Base-by-base conservation (phyloP, 2,329 filamentous ascomycete genomes). In the Alternaria ethzedia region DNA sequence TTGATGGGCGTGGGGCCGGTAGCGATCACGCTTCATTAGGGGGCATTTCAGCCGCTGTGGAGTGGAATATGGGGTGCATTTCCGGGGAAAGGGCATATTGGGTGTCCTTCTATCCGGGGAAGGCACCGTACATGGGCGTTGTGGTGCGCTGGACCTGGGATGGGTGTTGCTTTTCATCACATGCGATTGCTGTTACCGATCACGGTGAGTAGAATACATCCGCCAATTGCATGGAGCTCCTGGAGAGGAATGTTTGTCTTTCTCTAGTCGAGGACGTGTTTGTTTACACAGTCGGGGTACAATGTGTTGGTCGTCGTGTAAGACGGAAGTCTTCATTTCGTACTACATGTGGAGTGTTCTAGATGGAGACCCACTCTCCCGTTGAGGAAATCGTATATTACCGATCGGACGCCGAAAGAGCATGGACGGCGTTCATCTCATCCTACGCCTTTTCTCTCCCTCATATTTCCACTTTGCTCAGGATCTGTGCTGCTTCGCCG, bases 81-180 rank as follows among this genome's bases (percentile, higher is more conserved):
- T 58, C 54, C 32, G 41, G 54, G 49, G 58, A 57, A 61, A 17
- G n/a, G 32, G n/a, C 12, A 41, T 23, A 52, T 26, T 54, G 43
- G 12, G 8, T 36, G 20, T 20, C 49, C 28, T 51, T 51, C 49
- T 51, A 51, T 51, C 49, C 49, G 30, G 49, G 28, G 28, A 41
- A 52, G 49, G 13, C 2, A 36, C 26, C 20, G 30, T n/a, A 32
- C 17, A 12, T 32, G 17, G 28, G 28, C 49, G 20, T 23, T 13
- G 17, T 36, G 28, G 21, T 52, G 49, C 2, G 20, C 9, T 46
- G 54, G 54, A 25, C 23, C n/a, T 32, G 28, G 17, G 23, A 52
- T 26, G 20, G 2, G 21, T 6, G 30, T 25, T 13, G 13, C 4
- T 8, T 6, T 36, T 3, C 20, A 25, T 52, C 30, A 23, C 20